Evolutionary conservation across 495 filamentous ascomycete species (phyloP).

Genomic region (Astrothelium subdiscretum): DNA sequence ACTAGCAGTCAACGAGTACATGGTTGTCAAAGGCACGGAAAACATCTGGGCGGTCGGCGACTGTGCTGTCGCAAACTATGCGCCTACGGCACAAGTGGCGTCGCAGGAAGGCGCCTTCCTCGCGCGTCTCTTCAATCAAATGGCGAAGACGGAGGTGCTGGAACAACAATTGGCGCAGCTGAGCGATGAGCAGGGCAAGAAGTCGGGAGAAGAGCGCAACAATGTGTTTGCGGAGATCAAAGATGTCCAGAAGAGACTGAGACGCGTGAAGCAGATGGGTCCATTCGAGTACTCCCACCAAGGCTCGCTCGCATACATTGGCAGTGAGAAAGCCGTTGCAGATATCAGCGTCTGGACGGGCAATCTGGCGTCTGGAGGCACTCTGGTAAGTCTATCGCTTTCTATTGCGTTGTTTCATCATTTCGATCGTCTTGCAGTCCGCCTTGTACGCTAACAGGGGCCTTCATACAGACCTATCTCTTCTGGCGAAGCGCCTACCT

Average conservation of each 20-base stretch:
- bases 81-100: conserved; percentile 93
- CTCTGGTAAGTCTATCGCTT: conserved; percentile 44
- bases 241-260: conserved; percentile 69
- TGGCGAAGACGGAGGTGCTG: conserved; percentile 78
- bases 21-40: conserved; percentile 91
- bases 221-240: conserved; percentile 60
- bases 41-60: conserved; percentile 91
- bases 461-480: conserved; percentile 40
- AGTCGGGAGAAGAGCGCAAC: conserved; percentile 44
- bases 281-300: conserved; percentile 98
- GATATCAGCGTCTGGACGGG: conserved; percentile 97
- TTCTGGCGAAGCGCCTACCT: conserved; percentile 98
- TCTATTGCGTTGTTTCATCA: conserved; percentile 16
- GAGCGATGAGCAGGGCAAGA: conserved; percentile 51
- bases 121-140: conserved; percentile 91
- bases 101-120: conserved; percentile 93
- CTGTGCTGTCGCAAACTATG: conserved; percentile 92
- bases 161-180: conserved; percentile 57
- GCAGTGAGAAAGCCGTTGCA: conserved; percentile 92
- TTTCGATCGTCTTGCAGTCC: neutral
- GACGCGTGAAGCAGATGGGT: conserved; percentile 81
- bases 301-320: conserved; percentile 93
- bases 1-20: conserved; percentile 93
- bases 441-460: neutral
- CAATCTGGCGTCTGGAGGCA: conserved; percentile 80